Evolutionary conservation across 352 stramenopile species (phyloP).

Genomic region (Phytophthora fragariae): DNA sequence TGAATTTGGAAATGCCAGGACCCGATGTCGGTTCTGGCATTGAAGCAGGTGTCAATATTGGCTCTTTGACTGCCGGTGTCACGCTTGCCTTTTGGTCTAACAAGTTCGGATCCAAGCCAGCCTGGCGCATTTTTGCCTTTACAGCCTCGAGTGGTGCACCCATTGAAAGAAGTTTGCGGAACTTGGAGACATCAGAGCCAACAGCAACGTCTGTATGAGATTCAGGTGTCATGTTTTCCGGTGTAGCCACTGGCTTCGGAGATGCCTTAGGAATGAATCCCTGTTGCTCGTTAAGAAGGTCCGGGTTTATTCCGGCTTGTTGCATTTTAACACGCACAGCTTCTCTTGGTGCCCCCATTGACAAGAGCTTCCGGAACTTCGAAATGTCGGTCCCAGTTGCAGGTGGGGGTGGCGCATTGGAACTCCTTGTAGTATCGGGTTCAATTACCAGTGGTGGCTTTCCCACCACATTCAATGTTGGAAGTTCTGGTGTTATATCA

Average conservation of each 20-base stretch:
- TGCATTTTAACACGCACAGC: constrained; percentile 84
- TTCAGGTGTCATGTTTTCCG: constrained; percentile 4
- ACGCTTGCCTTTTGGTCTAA: constrained; percentile 43
- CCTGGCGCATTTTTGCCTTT: constrained; percentile 76
- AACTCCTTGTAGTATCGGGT: neutral
- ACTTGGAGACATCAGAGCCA: constrained; percentile 63
- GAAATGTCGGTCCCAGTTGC: constrained; percentile 49
- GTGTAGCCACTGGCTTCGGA: constrained; percentile 7
- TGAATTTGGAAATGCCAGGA: constrained; percentile 59
- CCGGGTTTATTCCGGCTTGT: constrained; percentile 72
- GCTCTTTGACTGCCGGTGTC: constrained; percentile 39
- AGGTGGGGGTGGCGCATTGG: constrained; percentile 11
- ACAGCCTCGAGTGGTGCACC: constrained; percentile 76
- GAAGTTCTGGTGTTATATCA: constrained; percentile 14
- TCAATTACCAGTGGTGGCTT: constrained; percentile 27
- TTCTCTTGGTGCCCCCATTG: constrained; percentile 83
- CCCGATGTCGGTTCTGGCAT: constrained; percentile 1
- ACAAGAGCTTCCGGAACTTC: constrained; percentile 94
- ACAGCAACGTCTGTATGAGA: neutral
- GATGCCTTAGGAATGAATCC: constrained; percentile 41
- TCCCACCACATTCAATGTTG: constrained; percentile 14
- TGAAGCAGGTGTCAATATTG: constrained; percentile 27
- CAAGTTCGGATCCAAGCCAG: constrained; percentile 56
- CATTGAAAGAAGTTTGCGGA: constrained; percentile 93
- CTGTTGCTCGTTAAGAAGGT: constrained; percentile 67